These are phyloP conservation scores for Ceratocystis diversiconidia DNA, from an alignment of 2,329 filamentous ascomycete genomes.

Conservation along the genomic window DNA sequence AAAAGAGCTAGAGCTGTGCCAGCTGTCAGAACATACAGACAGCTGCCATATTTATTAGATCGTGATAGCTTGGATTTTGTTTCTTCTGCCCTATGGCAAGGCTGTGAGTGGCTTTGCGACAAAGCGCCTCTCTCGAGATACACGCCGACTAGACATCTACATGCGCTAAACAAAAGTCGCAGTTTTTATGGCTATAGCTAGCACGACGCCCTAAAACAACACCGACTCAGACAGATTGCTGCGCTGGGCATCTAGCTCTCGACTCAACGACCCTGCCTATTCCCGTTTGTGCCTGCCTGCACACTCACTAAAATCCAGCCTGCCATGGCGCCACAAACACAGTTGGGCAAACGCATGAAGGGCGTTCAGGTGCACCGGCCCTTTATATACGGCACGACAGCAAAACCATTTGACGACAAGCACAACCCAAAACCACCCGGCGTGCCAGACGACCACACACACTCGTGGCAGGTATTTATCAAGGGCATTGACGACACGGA, in stretches of 20 bases:
- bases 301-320: background rate
- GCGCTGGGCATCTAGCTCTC: background rate
- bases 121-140: no score
- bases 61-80: no score
- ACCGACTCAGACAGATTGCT: background rate
- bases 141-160: no score
- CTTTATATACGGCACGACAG: constrained; percentile 66
- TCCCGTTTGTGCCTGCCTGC: background rate
- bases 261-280: background rate
- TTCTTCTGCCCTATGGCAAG: no score
- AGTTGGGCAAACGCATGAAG: constrained; percentile 49
- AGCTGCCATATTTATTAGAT: no score
- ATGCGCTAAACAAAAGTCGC: no score
- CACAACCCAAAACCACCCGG: constrained; percentile 63
- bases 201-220: no score
- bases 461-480: constrained; percentile 92
- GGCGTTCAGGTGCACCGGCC: constrained; percentile 49
- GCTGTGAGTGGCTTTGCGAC: no score
- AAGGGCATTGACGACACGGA: constrained; percentile 79
- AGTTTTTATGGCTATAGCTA: no score
- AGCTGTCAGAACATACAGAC: background rate
- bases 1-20: background rate
- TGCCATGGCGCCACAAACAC: constrained; percentile 44
- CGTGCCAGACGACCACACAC: constrained; percentile 81
- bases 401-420: constrained; percentile 60